A percentile compares a stretch with the other conserved stretches of the same genome.
phyloP scores from a whole-genome alignment of 2,329 filamentous ascomycete genomes.

The Monosporascus sp. region DNA sequence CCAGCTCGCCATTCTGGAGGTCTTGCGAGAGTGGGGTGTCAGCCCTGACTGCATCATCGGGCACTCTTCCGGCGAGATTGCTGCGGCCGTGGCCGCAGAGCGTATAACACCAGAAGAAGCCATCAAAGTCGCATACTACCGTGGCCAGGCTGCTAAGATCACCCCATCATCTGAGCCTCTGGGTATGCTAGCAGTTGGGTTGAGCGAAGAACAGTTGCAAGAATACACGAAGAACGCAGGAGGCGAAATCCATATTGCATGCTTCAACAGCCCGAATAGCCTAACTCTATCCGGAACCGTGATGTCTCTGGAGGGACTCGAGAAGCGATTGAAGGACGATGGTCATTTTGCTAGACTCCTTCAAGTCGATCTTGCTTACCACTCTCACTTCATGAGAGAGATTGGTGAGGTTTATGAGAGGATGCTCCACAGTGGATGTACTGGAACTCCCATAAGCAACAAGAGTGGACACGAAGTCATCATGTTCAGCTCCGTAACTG shows the following conservation, averaged over 20 bases:
- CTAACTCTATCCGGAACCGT: conserved; percentile 23
- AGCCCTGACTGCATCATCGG: conserved; percentile 7
- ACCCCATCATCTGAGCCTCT: background rate
- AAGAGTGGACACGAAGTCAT: conserved; percentile 3
- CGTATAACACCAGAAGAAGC: conserved; percentile 2
- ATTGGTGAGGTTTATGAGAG: no score
- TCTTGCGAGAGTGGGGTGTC: conserved; percentile 10
- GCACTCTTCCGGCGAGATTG: conserved; percentile 19
- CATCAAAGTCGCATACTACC: conserved; percentile 11
- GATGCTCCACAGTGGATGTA: conserved; percentile 5
- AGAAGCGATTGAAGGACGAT: background rate
- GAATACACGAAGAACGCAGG: conserved; percentile 3
- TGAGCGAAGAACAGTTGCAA: background rate
- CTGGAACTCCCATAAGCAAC: conserved; percentile 4
- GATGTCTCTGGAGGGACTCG: background rate
- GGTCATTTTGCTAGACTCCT: conserved; percentile 18
- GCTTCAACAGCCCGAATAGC: conserved; percentile 23
- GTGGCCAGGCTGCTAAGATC: conserved; percentile 4
- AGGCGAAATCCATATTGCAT: conserved; percentile 17
- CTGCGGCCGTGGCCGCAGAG: conserved; percentile 10
- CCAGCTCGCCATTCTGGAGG: conserved; percentile 5
- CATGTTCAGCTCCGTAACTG: conserved; percentile 1
- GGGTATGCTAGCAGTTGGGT: conserved; percentile 17
- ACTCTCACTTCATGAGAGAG: conserved; percentile 13
- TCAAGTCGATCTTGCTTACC: conserved; percentile 18